Conservation (phyloP, 75 land plant genomes). For the Isoetes taiwanensis region DNA sequence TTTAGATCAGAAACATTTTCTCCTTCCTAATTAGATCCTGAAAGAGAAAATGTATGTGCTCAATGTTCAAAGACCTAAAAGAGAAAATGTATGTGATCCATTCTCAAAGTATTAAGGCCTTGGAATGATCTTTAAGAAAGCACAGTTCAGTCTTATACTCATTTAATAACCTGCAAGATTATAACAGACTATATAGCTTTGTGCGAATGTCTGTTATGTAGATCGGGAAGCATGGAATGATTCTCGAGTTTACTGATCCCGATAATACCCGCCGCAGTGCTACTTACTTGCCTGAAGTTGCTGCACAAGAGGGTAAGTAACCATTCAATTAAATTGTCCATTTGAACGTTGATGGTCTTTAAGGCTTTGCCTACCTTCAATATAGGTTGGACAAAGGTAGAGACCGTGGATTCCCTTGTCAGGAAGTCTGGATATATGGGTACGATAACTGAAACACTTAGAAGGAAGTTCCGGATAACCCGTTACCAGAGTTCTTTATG, state of each 20-base stretch:
- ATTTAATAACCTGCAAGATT: no score
- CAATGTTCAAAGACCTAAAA: no score
- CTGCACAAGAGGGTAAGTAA: slow-evolving; percentile 81
- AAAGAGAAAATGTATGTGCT: no score
- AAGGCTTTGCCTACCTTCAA: no score
- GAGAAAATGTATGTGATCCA: no score
- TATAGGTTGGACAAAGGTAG: slow-evolving; percentile 87
- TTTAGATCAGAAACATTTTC: no score
- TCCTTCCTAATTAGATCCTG: no score
- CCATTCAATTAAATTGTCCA: background rate
- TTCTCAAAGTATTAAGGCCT: no score
- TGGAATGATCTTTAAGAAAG: no score
- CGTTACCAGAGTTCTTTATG: slow-evolving; percentile 91
- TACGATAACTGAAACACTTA: slow-evolving; percentile 57
- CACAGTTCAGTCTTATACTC: no score
- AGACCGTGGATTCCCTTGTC: slow-evolving; percentile 88
- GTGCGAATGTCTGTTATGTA: no score
- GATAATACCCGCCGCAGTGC: slow-evolving; percentile 78
- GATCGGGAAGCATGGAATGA: slow-evolving; percentile 95
- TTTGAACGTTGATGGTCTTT: background rate
- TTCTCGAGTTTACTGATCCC: slow-evolving; percentile 93
- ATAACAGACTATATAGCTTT: no score
- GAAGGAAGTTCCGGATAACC: slow-evolving; percentile 65
- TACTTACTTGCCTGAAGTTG: slow-evolving; percentile 93
- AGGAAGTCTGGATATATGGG: slow-evolving; percentile 85